A percentile compares a stretch with the other conserved stretches of the same genome.
phyloP scores from a whole-genome alignment of 345 rosid genomes.

The Dipteronia sinensis region DNA sequence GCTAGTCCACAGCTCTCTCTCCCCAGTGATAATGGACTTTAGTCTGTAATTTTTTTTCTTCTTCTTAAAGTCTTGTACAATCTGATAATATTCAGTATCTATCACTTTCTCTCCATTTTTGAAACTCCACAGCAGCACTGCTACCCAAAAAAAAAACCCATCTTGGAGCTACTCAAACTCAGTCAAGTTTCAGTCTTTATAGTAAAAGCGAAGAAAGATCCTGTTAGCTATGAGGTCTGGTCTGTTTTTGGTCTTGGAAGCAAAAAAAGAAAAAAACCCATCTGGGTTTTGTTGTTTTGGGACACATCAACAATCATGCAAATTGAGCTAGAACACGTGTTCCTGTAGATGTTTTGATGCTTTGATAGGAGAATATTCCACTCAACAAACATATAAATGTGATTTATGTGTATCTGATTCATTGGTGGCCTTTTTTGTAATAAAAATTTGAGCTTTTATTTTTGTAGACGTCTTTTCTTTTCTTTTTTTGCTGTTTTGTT shows the following conservation, averaged over 20 bases:
- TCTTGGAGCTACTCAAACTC: neutral
- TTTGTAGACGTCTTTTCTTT: neutral
- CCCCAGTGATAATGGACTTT: neutral
- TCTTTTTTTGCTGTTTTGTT: neutral
- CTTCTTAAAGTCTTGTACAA: neutral
- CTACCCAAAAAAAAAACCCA: neutral
- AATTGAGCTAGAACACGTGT: conserved; percentile 12
- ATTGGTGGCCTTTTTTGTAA: neutral
- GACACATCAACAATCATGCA: neutral
- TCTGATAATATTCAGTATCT: conserved; percentile 5
- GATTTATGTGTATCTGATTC: conserved; percentile 19
- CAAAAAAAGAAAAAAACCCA: neutral
- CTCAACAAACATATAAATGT: neutral
- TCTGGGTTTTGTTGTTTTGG: conserved; percentile 10
- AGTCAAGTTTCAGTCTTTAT: neutral
- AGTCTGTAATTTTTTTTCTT: neutral
- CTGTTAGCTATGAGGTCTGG: conserved; percentile 15
- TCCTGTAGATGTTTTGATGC: conserved; percentile 8
- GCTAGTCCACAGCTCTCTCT: neutral
- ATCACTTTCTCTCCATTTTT: conserved; percentile 9
- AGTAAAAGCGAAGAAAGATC: neutral
- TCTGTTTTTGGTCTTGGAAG: conserved; percentile 15
- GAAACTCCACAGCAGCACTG: neutral
- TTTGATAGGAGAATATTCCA: conserved; percentile 15
- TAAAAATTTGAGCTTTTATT: neutral